Conservation (phyloP, 2,329 filamentous ascomycete species). For the Pseudonectria buxi region DNA sequence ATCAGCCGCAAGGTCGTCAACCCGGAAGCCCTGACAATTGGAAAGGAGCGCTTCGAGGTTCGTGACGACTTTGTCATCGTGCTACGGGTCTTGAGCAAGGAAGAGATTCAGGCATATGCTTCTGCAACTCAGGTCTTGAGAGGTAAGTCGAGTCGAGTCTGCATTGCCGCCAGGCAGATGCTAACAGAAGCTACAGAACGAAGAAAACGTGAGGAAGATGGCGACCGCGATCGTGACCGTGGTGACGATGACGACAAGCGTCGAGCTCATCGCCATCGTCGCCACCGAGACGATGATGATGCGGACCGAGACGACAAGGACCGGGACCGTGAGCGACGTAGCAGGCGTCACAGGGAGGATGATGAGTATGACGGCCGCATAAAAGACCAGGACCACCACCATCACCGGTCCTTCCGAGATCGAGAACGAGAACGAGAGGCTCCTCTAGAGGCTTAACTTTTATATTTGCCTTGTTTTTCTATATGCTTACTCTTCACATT, state of each 20-base stretch:
- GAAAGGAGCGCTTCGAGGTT: constrained; percentile 88
- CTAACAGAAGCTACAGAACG: constrained; percentile 22
- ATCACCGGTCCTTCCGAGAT: constrained; percentile 28
- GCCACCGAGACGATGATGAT: constrained; percentile 20
- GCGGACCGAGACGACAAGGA: constrained; percentile 29
- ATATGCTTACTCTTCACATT: no score
- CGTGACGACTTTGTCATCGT: constrained; percentile 93
- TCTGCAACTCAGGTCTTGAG: constrained; percentile 73
- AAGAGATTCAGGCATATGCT: constrained; percentile 85
- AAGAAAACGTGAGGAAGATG: constrained; percentile 26
- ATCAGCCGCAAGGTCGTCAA: constrained; percentile 85
- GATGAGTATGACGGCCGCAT: constrained; percentile 22
- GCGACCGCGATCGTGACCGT: constrained; percentile 14
- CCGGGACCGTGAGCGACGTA: constrained; percentile 27
- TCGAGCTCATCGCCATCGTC: constrained; percentile 17
- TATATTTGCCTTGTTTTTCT: background rate
- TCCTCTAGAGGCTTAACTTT: constrained; percentile 11
- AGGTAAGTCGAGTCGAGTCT: constrained; percentile 45
- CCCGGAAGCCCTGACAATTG: constrained; percentile 74
- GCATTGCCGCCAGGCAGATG: background rate
- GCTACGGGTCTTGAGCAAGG: constrained; percentile 74
- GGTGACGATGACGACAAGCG: constrained; percentile 19
- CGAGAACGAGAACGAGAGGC: constrained; percentile 26
- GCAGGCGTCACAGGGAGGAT: constrained; percentile 23
- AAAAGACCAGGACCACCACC: constrained; percentile 26